Conservation (phyloP, 2,329 filamentous ascomycete genomes). For the Colletotrichum karsti region DNA sequence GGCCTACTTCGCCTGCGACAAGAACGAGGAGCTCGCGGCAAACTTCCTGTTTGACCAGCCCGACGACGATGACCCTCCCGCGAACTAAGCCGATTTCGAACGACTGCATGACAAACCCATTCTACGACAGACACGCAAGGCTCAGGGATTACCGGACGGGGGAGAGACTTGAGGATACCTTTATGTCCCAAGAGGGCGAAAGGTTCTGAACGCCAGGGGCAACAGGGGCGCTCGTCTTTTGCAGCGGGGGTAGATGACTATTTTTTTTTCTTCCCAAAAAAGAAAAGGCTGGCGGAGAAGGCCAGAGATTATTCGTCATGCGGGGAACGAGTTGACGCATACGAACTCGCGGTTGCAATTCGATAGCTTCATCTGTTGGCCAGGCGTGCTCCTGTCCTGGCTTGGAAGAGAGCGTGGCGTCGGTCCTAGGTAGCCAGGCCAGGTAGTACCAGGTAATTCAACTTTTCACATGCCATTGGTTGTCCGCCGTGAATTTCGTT, state of each 20-base stretch:
- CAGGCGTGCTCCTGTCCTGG: constrained; percentile 7
- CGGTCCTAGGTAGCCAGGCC: constrained; percentile 25
- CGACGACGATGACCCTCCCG: constrained; percentile 75
- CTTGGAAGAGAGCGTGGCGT: constrained; percentile 19
- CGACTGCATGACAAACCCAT: constrained; percentile 23
- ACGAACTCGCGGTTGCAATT: constrained; percentile 14
- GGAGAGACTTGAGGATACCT: neutral
- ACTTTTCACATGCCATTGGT: constrained; percentile 3
- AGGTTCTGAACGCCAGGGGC: neutral
- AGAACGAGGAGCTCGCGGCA: constrained; percentile 97
- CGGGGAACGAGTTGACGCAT: neutral
- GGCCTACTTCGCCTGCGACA: constrained; percentile 98
- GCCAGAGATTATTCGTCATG: constrained; percentile 10
- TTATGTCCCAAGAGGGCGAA: neutral
- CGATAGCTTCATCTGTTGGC: constrained; percentile 12
- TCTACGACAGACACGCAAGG: constrained; percentile 27
- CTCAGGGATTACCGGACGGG: constrained; percentile 21
- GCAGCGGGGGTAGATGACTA: constrained; percentile 3
- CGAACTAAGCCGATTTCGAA: constrained; percentile 45
- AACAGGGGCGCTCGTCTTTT: neutral
- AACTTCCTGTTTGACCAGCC: constrained; percentile 99
- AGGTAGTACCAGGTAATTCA: constrained; percentile 25
- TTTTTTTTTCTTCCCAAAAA: neutral
- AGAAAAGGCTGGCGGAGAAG: constrained; percentile 3
- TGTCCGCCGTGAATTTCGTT: no score